phyloP scores from a whole-genome alignment of 2,329 filamentous ascomycete species.

The Aspergillus floridensis region DNA sequence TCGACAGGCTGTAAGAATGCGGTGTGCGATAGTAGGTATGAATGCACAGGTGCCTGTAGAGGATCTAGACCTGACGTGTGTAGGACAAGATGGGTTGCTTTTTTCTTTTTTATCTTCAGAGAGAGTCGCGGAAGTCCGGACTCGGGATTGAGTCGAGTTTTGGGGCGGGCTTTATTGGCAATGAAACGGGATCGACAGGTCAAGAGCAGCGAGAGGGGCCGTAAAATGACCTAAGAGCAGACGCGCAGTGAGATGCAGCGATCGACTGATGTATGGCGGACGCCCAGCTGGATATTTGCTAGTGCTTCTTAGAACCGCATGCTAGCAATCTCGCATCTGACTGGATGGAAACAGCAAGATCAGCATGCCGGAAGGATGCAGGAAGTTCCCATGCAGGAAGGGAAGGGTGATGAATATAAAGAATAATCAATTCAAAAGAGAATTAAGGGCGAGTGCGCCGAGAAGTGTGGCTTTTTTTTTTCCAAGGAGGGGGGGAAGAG shows the following conservation, averaged over 20 bases:
- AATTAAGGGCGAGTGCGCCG: not conserved
- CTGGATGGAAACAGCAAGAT: conserved; percentile 16
- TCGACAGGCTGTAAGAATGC: conserved; percentile 11
- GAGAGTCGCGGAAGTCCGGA: conserved; percentile 1
- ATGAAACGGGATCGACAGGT: not conserved
- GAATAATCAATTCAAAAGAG: not conserved
- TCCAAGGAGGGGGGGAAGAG: not conserved
- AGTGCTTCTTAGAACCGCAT: conserved; percentile 22
- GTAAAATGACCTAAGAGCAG: conserved; percentile 2
- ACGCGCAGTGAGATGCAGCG: conserved; percentile 8
- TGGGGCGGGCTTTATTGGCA: not conserved
- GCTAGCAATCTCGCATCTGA: conserved; percentile 20
- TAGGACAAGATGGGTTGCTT: not conserved
- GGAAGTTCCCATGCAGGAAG: conserved; percentile 5
- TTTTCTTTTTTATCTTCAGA: conserved; percentile 4
- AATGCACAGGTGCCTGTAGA: not conserved
- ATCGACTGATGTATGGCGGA: conserved; percentile 13
- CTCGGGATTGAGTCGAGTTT: not conserved
- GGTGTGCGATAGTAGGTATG: conserved; percentile 8
- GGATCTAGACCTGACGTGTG: conserved; percentile 4
- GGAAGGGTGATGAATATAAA: conserved; percentile 7
- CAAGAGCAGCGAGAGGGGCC: not conserved
- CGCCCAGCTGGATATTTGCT: conserved; percentile 14
- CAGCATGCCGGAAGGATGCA: conserved; percentile 9
- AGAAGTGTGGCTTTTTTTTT: not conserved